These are phyloP conservation scores for Polyplosphaeria fusca DNA, from an alignment of 495 filamentous ascomycete genomes.

Conservation along the genomic window DNA sequence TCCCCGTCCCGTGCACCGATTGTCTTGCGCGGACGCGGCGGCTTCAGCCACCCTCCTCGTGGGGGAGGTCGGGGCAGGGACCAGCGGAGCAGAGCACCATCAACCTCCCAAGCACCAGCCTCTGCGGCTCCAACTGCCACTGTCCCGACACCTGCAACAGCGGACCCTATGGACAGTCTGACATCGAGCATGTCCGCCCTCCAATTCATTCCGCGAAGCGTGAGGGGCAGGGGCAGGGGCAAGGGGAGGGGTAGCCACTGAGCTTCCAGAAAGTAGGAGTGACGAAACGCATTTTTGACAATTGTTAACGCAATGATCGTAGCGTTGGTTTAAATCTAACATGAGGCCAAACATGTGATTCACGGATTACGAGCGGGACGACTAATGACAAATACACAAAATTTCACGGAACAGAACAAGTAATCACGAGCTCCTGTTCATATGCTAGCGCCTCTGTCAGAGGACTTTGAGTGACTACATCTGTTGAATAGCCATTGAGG, in stretches of 20 bases:
- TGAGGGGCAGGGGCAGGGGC: conserved; percentile 1
- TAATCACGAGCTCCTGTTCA: too few species aligned
- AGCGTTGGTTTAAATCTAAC: too few species aligned
- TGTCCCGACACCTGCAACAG: neutral
- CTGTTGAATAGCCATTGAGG: too few species aligned
- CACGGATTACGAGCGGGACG: too few species aligned
- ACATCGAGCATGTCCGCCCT: conserved; percentile 23
- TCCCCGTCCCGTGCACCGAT: neutral
- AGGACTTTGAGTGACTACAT: too few species aligned
- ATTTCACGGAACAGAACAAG: too few species aligned
- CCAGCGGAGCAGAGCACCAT: neutral
- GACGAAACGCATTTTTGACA: too few species aligned
- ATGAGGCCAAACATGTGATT: too few species aligned
- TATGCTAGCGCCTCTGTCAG: too few species aligned
- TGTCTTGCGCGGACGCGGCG: conserved; percentile 12
- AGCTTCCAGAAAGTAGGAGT: too few species aligned
- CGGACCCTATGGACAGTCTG: conserved; percentile 13
- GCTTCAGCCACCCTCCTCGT: conserved; percentile 3
- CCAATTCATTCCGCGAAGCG: conserved; percentile 24
- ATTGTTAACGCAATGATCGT: too few species aligned
- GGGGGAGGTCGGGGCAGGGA: neutral
- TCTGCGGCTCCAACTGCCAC: neutral
- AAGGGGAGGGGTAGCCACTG: neutral
- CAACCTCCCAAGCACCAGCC: neutral
- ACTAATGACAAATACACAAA: too few species aligned